A percentile compares a stretch with the other conserved stretches of the same genome.
These are phyloP conservation scores for Globisporangium camurandrum DNA, from an alignment of 352 stramenopile genomes.

Conservation along the genomic window DNA sequence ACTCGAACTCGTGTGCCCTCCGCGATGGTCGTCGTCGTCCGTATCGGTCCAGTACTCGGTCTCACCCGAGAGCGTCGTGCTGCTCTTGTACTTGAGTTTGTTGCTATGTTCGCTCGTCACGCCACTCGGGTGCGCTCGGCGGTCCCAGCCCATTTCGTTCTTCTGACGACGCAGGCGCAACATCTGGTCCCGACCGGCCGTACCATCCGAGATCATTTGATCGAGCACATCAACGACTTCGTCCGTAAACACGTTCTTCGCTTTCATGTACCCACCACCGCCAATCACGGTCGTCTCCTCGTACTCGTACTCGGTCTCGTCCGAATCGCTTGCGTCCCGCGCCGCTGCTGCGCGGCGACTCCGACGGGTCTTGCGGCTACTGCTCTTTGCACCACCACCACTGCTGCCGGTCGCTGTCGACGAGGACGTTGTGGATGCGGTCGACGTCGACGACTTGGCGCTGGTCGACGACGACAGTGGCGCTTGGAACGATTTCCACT, in stretches of 20 bases:
- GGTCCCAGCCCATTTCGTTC: constrained; percentile 57
- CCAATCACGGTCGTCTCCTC: constrained; percentile 18
- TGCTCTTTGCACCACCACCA: constrained; percentile 7
- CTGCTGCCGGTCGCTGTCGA: constrained; percentile 4
- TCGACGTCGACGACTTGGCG: too few relatives aligned
- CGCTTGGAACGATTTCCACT: constrained; percentile 67
- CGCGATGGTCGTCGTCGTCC: constrained; percentile 35
- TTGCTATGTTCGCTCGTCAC: too few relatives aligned
- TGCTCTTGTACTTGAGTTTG: constrained; percentile 5
- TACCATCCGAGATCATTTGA: constrained; percentile 76
- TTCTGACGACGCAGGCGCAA: constrained; percentile 52
- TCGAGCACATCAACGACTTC: constrained; percentile 69
- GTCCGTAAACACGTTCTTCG: constrained; percentile 51
- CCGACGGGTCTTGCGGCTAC: not conserved
- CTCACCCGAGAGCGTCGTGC: constrained; percentile 22
- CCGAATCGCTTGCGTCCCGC: constrained; percentile 28
- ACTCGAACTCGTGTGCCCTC: constrained; percentile 24
- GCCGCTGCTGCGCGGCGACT: constrained; percentile 5
- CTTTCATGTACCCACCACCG: constrained; percentile 45
- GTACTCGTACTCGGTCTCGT: constrained; percentile 33
- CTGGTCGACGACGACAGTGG: constrained; percentile 7
- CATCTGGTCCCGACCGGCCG: constrained; percentile 58
- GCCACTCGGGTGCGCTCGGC: constrained; percentile 23
- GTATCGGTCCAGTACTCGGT: constrained; percentile 36
- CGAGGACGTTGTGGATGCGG: too few relatives aligned